A percentile compares a stretch with the other conserved stretches of the same genome.
phyloP scores from a whole-genome alignment of 1,139 yeast genomes.

The Candida glucosophila region DNA sequence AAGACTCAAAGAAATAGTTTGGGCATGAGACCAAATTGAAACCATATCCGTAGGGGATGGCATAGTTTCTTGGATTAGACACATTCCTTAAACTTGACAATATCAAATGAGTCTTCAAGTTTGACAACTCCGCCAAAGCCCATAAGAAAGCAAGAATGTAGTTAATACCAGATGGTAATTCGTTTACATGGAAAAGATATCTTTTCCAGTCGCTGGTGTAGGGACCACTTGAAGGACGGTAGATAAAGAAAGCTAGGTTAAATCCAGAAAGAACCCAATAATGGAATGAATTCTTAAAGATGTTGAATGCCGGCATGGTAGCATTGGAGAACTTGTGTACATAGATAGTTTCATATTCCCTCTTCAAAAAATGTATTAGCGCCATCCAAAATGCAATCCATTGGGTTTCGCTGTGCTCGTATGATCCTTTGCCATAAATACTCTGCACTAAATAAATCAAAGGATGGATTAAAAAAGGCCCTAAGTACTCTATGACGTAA shows the following conservation, averaged over 20 bases:
- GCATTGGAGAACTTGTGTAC: conserved; percentile 80
- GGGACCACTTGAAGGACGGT: conserved; percentile 42
- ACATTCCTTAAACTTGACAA: conserved; percentile 49
- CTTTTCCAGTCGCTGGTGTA: conserved; percentile 6
- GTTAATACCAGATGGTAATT: conserved; percentile 15
- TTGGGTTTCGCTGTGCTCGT: conserved; percentile 37
- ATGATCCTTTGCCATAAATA: conserved; percentile 5
- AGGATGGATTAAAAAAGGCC: conserved; percentile 79
- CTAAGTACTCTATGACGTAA: conserved; percentile 76
- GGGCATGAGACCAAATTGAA: conserved; percentile 53
- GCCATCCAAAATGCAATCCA: conserved; percentile 44
- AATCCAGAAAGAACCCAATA: conserved; percentile 88
- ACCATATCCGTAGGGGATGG: conserved; percentile 32
- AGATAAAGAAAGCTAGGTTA: conserved; percentile 58
- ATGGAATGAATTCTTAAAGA: conserved; percentile 83
- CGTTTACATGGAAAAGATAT: conserved; percentile 25
- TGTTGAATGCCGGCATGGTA: conserved; percentile 85
- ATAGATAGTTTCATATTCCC: conserved; percentile 79
- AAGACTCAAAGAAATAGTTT: conserved; percentile 81
- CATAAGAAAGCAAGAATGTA: conserved; percentile 39
- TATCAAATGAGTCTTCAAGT: conserved; percentile 58
- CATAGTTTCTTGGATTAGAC: conserved; percentile 13
- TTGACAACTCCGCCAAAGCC: conserved; percentile 62
- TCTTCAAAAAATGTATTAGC: conserved; percentile 70
- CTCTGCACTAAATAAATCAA: conserved; percentile 43